Conservation (phyloP, 352 stramenopile genomes). For the Hyaloperonospora arabidopsidis region DNA sequence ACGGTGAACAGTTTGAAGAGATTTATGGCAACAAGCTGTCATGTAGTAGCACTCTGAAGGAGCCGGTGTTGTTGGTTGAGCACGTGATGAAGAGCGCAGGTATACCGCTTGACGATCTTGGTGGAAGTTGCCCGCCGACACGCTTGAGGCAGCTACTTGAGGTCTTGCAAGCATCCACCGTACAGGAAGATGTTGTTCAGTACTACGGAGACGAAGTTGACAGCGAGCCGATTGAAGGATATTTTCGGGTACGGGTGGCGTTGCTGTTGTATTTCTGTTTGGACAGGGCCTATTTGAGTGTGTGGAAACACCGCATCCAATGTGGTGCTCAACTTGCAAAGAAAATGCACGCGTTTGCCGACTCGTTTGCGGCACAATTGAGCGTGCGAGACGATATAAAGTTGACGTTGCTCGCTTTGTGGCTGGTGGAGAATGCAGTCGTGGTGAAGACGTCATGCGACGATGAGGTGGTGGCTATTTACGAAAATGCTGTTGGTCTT, state of each 20-base stretch:
- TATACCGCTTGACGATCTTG: constrained; percentile 30
- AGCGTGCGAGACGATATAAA: constrained; percentile 80
- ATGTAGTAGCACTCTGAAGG: constrained; percentile 13
- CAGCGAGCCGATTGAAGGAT: constrained; percentile 59
- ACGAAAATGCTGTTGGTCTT: constrained; percentile 49
- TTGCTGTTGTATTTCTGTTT: constrained; percentile 77
- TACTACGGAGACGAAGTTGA: constrained; percentile 62
- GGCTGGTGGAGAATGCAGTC: constrained; percentile 73
- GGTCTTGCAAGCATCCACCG: constrained; percentile 33
- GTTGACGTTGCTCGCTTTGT: constrained; percentile 65
- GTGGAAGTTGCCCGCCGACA: constrained; percentile 36
- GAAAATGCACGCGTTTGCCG: constrained; percentile 53
- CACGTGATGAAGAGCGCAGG: constrained; percentile 68
- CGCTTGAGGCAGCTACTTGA: constrained; percentile 50
- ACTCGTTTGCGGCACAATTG: constrained; percentile 65
- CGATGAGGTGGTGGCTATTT: constrained; percentile 54
- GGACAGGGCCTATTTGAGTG: constrained; percentile 59
- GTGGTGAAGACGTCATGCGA: constrained; percentile 57
- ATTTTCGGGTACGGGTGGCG: constrained; percentile 66
- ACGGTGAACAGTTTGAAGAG: constrained; percentile 61
- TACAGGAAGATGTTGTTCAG: constrained; percentile 52
- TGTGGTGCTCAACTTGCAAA: constrained; percentile 47
- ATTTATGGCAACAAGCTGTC: constrained; percentile 44
- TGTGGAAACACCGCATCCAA: constrained; percentile 37
- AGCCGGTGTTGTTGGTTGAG: constrained; percentile 62